These are phyloP conservation scores for Breviolum minutum DNA, from an alignment of 73 alveolate genomes.

Conservation along the genomic window DNA sequence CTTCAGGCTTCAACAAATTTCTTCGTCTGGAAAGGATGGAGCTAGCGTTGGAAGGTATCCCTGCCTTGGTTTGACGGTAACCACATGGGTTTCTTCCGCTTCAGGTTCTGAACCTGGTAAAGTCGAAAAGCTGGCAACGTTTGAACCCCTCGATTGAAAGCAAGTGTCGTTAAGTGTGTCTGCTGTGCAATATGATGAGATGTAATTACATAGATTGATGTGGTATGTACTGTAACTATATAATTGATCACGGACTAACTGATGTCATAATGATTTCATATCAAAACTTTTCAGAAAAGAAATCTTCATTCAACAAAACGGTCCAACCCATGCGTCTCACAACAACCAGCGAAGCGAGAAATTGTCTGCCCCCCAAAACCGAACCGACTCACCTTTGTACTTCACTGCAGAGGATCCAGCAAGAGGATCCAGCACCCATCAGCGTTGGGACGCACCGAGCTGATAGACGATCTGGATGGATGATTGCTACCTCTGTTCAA, in stretches of 20 bases:
- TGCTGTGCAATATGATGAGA: too few species aligned
- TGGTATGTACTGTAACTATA: too few species aligned
- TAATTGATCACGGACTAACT: too few species aligned
- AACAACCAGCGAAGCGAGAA: not conserved
- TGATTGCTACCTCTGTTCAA: not conserved
- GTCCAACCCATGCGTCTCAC: not conserved
- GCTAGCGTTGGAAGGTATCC: too few species aligned
- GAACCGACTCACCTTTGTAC: constrained; percentile 28
- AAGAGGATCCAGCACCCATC: constrained; percentile 47
- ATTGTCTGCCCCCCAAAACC: not conserved
- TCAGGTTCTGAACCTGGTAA: not conserved
- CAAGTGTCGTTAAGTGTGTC: too few species aligned
- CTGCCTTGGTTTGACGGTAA: constrained; percentile 57
- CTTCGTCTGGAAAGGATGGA: not conserved
- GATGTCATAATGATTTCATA: too few species aligned
- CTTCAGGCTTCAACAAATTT: not conserved
- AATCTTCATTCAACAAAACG: not conserved
- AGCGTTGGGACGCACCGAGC: not conserved
- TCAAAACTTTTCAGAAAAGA: too few species aligned
- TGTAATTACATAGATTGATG: too few species aligned
- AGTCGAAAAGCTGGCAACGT: too few species aligned
- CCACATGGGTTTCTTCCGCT: constrained; percentile 15
- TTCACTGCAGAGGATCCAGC: constrained; percentile 42
- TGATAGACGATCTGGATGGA: not conserved
- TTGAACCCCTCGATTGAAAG: too few species aligned